Percentiles rank a stretch among this genome's conserved stretches.
These are phyloP conservation scores for Blastobotrys capitulatus DNA, from an alignment of 1,139 yeast genomes.

Conservation along the genomic window DNA sequence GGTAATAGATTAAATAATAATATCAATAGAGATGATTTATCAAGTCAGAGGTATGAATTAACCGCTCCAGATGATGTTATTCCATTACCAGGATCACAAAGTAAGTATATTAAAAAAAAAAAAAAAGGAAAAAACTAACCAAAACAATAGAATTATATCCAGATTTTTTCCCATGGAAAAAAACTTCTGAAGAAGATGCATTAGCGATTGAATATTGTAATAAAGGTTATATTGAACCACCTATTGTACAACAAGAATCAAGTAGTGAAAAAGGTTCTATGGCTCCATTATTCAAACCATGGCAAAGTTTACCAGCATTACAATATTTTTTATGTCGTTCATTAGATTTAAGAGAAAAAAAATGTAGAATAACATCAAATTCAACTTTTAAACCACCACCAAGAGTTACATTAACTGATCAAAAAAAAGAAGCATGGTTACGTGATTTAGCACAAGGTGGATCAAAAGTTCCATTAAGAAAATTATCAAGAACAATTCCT, in stretches of 20 bases:
- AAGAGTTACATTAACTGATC: constrained; percentile 82
- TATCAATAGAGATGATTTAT: neutral
- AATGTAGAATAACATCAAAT: constrained; percentile 53
- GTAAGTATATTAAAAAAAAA: constrained; percentile 2
- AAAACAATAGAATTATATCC: constrained; percentile 47
- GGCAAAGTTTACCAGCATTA: constrained; percentile 56
- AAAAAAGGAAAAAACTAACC: neutral
- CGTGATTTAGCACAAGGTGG: constrained; percentile 57
- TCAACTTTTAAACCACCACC: constrained; percentile 73
- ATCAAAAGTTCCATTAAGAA: constrained; percentile 56
- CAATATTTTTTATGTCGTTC: constrained; percentile 61
- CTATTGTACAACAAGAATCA: constrained; percentile 51
- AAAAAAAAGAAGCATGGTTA: constrained; percentile 80
- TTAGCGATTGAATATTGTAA: constrained; percentile 47
- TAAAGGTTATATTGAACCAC: constrained; percentile 53
- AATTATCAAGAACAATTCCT: constrained; percentile 76
- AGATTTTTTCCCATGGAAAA: constrained; percentile 72
- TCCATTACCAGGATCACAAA: constrained; percentile 14
- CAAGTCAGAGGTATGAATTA: constrained; percentile 8
- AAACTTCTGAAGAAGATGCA: constrained; percentile 47
- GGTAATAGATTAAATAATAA: neutral
- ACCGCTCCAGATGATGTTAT: constrained; percentile 12
- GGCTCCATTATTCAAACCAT: constrained; percentile 33
- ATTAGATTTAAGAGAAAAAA: constrained; percentile 56
- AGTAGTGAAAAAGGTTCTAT: constrained; percentile 27